A percentile compares a stretch with the other conserved stretches of the same genome.
These are phyloP conservation scores for Tricholoma saponaceum DNA, from an alignment of 768 basidiomycete genomes.

Conservation along the genomic window DNA sequence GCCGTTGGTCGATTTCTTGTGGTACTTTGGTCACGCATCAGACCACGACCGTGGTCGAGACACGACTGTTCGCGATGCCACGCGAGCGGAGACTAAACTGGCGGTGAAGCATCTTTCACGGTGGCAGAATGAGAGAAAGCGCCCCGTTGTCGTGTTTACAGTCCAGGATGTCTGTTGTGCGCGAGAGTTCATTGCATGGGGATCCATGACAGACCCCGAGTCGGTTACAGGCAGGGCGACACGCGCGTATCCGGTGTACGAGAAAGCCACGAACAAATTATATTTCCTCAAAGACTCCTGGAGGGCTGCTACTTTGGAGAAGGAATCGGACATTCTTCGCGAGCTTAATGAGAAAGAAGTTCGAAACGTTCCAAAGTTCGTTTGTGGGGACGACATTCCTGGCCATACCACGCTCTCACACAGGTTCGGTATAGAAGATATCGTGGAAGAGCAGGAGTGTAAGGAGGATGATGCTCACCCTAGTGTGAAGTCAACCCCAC, in stretches of 20 bases:
- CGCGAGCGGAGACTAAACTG: slow-evolving; percentile 1
- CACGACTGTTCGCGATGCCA: slow-evolving; percentile 16
- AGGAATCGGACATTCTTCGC: slow-evolving; percentile 16
- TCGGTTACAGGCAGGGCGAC: slow-evolving; percentile 12
- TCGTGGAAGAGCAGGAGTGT: no score
- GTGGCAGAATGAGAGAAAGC: slow-evolving; percentile 1
- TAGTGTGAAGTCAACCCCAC: no score
- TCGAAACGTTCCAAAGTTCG: slow-evolving; percentile 18
- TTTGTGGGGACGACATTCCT: slow-evolving; percentile 24
- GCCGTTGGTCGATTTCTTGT: slow-evolving; percentile 24
- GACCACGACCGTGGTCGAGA: slow-evolving; percentile 22
- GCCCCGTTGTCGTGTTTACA: slow-evolving; percentile 8
- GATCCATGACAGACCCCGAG: slow-evolving; percentile 5
- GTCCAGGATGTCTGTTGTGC: slow-evolving; percentile 4
- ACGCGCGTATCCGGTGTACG: slow-evolving; percentile 10
- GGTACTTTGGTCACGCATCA: slow-evolving; percentile 18
- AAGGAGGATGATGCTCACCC: no score
- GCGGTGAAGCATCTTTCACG: slow-evolving; percentile 6
- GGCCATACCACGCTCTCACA: slow-evolving; percentile 12
- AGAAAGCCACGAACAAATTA: background rate
- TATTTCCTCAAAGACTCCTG: slow-evolving; percentile 25
- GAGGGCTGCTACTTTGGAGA: slow-evolving; percentile 7
- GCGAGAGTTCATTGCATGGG: slow-evolving; percentile 13
- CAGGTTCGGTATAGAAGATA: background rate
- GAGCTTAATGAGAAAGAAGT: slow-evolving; percentile 9